Evolutionary conservation across 2,329 filamentous ascomycete species (phyloP).

Genomic region (Clarireedia hainanense): DNA sequence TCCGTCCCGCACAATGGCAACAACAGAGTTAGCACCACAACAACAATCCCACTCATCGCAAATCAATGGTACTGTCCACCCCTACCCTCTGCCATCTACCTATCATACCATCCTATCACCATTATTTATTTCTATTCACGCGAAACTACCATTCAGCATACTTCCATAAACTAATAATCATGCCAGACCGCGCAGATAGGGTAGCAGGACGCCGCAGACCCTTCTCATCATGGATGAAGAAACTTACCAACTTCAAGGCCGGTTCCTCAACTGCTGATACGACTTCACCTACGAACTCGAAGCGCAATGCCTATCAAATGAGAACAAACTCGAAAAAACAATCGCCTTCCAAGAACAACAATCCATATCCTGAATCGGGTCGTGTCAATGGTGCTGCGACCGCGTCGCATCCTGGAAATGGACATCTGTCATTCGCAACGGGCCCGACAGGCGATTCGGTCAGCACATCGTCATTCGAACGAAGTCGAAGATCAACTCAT

Average conservation of each 20-base stretch:
- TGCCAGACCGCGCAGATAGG: conserved; percentile 56
- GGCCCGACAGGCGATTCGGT: conserved; percentile 41
- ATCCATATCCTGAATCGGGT: conserved; percentile 86
- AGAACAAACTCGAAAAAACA: conserved; percentile 49
- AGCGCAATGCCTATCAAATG: conserved; percentile 35
- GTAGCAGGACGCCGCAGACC: conserved; percentile 62
- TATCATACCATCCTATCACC: conserved; percentile 2
- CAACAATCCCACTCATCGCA: conserved; percentile 21
- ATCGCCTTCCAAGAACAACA: conserved; percentile 49
- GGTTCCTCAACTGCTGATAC: conserved; percentile 52
- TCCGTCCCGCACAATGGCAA: conserved; percentile 29
- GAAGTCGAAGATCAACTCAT: conserved; percentile 51
- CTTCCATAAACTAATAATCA: conserved; percentile 18
- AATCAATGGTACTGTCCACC: neutral
- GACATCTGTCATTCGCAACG: conserved; percentile 49
- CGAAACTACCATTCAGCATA: neutral
- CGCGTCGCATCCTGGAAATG: conserved; percentile 27
- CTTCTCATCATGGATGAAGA: conserved; percentile 91
- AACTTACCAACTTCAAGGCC: conserved; percentile 76
- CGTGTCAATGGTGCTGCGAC: conserved; percentile 35
- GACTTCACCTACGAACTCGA: conserved; percentile 33
- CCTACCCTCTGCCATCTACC: too few species aligned
- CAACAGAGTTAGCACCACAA: conserved; percentile 33
- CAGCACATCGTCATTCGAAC: conserved; percentile 46
- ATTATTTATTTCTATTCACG: neutral